Conservation (phyloP, 148 eudicot genomes). For the Persicaria maculosa region DNA sequence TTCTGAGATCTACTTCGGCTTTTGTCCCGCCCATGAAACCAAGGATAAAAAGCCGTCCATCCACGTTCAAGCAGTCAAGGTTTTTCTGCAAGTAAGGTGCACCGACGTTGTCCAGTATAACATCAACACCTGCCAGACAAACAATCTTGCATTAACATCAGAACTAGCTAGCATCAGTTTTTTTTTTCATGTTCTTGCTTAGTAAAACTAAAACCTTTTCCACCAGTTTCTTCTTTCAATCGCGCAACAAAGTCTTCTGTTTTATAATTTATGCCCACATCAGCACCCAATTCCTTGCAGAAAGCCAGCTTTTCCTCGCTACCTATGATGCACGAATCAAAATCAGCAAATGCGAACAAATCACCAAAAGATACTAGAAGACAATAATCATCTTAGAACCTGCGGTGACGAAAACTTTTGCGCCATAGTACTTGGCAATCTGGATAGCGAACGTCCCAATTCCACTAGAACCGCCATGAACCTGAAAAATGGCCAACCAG, state of each 20-base stretch:
- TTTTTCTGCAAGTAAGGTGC: slow-evolving; percentile 67
- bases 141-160: background rate
- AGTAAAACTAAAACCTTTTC: slow-evolving; percentile 66
- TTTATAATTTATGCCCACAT: slow-evolving; percentile 89
- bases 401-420: slow-evolving; percentile 67
- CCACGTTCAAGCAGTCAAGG: slow-evolving; percentile 72
- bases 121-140: slow-evolving; percentile 66
- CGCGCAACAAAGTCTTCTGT: slow-evolving; percentile 93
- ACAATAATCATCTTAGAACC: slow-evolving; percentile 29
- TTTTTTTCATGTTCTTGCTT: background rate
- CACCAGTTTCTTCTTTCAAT: slow-evolving; percentile 89
- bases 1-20: slow-evolving; percentile 53
- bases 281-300: slow-evolving; percentile 90
- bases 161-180: background rate
- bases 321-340: slow-evolving; percentile 29
- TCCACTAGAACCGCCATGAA: slow-evolving; percentile 98
- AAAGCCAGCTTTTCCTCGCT: slow-evolving; percentile 72
- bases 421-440: slow-evolving; percentile 36
- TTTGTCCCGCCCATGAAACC: slow-evolving; percentile 77
- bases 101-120: slow-evolving; percentile 78
- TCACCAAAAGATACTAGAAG: background rate
- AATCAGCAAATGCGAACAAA: slow-evolving; percentile 6
- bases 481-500: slow-evolving; percentile 23
- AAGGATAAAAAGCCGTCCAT: slow-evolving; percentile 89
- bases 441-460: slow-evolving; percentile 97